Percentiles rank a stretch among this genome's conserved stretches.
These are phyloP conservation scores for Globisporangium recalcitrans DNA, from an alignment of 352 stramenopile species.

Conservation along the genomic window DNA sequence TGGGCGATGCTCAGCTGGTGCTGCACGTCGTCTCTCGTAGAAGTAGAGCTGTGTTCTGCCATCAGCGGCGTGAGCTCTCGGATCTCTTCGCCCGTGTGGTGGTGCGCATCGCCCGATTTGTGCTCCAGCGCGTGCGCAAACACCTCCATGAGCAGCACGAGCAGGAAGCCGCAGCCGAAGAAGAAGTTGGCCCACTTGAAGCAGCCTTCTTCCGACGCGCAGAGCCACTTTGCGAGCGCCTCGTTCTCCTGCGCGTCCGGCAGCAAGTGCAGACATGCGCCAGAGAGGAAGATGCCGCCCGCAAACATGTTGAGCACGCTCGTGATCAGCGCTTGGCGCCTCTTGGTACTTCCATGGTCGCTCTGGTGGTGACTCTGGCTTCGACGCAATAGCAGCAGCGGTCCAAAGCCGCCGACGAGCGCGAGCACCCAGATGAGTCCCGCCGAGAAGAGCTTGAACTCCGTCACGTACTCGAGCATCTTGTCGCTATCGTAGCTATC, in stretches of 20 bases:
- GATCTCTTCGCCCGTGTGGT: conserved; percentile 5
- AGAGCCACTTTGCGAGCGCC: conserved; percentile 43
- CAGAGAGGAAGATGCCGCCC: conserved; percentile 73
- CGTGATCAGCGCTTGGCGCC: background rate
- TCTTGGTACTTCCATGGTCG: conserved; percentile 13
- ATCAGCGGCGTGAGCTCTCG: conserved; percentile 28
- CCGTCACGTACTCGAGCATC: conserved; percentile 32
- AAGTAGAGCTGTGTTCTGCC: conserved; percentile 13
- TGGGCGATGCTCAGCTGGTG: conserved; percentile 6
- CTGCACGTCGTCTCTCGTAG: background rate
- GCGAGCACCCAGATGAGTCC: conserved; percentile 55
- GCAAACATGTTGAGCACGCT: conserved; percentile 81
- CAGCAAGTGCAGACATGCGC: conserved; percentile 76
- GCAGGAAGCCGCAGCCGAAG: conserved; percentile 66
- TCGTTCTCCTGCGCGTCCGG: conserved; percentile 66
- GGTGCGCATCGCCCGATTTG: conserved; percentile 25
- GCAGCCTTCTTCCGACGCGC: conserved; percentile 34
- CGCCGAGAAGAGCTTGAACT: conserved; percentile 65
- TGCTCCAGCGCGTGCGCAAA: conserved; percentile 58
- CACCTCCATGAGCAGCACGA: conserved; percentile 72
- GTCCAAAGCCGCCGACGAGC: conserved; percentile 45
- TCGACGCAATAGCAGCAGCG: conserved; percentile 39
- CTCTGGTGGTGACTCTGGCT: conserved; percentile 29
- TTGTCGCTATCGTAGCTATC: background rate
- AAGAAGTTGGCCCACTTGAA: conserved; percentile 82